Conservation (phyloP, 306 rosid species). For the Inga laurina region DNA sequence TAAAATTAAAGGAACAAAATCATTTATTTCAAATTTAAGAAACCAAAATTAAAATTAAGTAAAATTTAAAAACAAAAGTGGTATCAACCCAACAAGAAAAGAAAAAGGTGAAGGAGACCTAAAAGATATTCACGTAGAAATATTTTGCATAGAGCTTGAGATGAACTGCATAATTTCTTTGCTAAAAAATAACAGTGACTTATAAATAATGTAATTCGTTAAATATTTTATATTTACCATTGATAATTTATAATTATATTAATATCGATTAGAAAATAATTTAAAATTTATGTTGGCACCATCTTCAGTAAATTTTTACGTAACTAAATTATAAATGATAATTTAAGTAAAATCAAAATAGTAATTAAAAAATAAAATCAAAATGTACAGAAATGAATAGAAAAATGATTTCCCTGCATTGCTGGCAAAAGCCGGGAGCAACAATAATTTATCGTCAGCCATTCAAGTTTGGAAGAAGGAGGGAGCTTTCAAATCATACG, state of each 20-base stretch:
- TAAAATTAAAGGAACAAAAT: too few relatives aligned
- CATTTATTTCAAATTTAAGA: accelerated
- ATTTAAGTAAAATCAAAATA: too few relatives aligned
- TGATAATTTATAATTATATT: neutral
- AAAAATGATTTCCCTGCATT: neutral
- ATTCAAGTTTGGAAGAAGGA: neutral
- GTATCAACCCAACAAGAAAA: too few relatives aligned
- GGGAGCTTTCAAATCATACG: neutral
- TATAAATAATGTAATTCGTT: neutral
- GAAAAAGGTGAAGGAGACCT: neutral
- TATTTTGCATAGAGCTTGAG: neutral
- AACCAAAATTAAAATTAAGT: too few relatives aligned
- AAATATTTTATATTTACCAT: neutral
- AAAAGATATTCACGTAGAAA: neutral
- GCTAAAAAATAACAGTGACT: too few relatives aligned
- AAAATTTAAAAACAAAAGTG: too few relatives aligned
- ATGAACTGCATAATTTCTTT: too few relatives aligned
- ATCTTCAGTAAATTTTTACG: neutral
- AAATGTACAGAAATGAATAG: neutral
- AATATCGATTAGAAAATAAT: neutral
- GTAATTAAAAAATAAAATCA: neutral
- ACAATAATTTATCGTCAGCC: neutral
- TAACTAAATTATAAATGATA: neutral
- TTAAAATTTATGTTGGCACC: neutral
- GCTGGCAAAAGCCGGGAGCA: too few relatives aligned